Evolutionary conservation across 2,329 filamentous ascomycete species (phyloP), one percentile per base, ranked within the genome.

Genomic region (Aspergillus clavatus): DNA sequence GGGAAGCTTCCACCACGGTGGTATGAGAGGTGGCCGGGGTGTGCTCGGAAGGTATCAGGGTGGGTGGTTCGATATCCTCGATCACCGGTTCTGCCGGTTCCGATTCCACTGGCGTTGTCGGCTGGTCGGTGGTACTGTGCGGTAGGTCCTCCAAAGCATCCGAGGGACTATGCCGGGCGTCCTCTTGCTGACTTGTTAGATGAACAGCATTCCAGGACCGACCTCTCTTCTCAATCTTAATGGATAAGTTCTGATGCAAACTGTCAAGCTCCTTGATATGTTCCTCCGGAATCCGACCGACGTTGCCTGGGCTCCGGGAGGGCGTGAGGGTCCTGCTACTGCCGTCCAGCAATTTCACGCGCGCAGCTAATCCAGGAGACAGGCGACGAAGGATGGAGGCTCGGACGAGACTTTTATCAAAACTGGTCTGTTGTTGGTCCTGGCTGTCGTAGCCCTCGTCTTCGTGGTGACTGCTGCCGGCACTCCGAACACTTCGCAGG

Each of bases 181-280:
- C 31, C 19, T 50, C 50, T 24, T 43, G 28, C 36, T 42, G 54
- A 29, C 28, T 39, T 38, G 41, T 48, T 46, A 48, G 42, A 38
- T 46, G 55, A 8, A 57, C 36, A 35, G 52, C 61, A 53, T 57
- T 60, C 68, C 68, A 70, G 43, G 62, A 56, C 26, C 64, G 62
- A 22, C 68, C 68, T 43, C 56, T 64, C 53, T 53, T 67, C 43
- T 67, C 54, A 27, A 71, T 53, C 46, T 60, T 69, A 29, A 70
- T 65, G 5, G 69, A 70, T 7, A 64, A 52, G 40, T 69, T 57
- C 43, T 63, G 60, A 45, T 71, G 67, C 7, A 64, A 55, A 51
- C 48, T 67, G 44, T 71, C 68, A 7, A 72, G 56, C 50, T 66
- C 67, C 50, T 69, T 68, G 26, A 72, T 50, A 5, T 71, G 68